These are phyloP conservation scores for Paracoccidioides brasiliensis DNA, from an alignment of 2,329 filamentous ascomycete species.

Conservation along the genomic window DNA sequence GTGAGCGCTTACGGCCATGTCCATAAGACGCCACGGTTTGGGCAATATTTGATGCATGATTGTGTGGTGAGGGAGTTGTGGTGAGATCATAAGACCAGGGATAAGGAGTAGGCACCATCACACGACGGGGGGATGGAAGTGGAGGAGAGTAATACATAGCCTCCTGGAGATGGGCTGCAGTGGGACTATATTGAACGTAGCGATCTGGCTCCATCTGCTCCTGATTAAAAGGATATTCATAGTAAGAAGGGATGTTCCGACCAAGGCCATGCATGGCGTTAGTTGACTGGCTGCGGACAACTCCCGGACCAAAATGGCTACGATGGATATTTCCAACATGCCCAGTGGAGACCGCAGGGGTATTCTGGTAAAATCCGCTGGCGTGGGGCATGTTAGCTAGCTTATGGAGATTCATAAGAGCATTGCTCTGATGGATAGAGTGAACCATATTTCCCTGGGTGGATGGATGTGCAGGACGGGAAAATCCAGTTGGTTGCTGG, in stretches of 20 bases:
- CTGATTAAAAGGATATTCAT: background rate
- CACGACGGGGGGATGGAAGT: background rate
- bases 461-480: background rate
- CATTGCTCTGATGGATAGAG: background rate
- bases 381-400: background rate
- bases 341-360: background rate
- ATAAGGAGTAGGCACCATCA: background rate
- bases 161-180: background rate
- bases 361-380: background rate
- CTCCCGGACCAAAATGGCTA: background rate
- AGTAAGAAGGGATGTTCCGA: background rate
- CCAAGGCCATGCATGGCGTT: conserved; percentile 1
- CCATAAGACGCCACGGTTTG: background rate
- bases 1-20: conserved; percentile 5
- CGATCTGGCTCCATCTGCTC: background rate
- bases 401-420: background rate
- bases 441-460: background rate
- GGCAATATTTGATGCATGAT: background rate
- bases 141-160: background rate
- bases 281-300: background rate
- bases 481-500: background rate
- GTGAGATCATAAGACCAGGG: background rate
- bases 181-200: background rate
- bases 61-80: background rate
- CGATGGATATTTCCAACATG: background rate